Evolutionary conservation across 2,329 filamentous ascomycete species (phyloP).

Genomic region (Periconia sp.): DNA sequence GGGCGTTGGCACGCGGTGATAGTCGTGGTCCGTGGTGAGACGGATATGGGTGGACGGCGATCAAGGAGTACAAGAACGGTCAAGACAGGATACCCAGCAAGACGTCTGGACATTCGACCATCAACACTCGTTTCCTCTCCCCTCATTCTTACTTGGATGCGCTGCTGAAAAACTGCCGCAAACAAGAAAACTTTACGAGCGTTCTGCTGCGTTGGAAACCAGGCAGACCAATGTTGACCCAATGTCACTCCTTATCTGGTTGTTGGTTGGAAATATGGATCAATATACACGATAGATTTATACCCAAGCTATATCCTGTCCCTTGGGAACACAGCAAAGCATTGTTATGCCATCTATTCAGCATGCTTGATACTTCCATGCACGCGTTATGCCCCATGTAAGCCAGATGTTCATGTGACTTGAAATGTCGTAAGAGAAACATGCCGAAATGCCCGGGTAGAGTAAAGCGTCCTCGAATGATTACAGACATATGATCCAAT

Average conservation of each 20-base stretch:
- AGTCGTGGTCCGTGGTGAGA: conserved; percentile 26
- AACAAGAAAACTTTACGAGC: not conserved
- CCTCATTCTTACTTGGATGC: not conserved
- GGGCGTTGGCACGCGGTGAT: conserved; percentile 12
- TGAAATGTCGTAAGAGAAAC: no score
- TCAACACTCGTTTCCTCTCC: conserved; percentile 3
- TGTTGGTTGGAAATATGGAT: not conserved
- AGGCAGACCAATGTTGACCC: not conserved
- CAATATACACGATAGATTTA: conserved; percentile 7
- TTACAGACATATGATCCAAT: no score
- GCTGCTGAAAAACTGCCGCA: not conserved
- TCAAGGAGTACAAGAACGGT: not conserved
- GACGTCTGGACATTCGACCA: not conserved
- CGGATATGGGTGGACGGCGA: conserved; percentile 19
- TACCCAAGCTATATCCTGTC: not conserved
- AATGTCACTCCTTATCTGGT: not conserved
- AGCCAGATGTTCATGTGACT: no score
- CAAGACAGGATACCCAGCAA: not conserved
- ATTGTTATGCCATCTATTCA: no score
- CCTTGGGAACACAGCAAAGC: not conserved
- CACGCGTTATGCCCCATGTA: no score
- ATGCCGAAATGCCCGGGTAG: no score
- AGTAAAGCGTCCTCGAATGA: no score
- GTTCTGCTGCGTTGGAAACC: not conserved
- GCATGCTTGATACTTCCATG: no score